Base-by-base conservation (phyloP, 2,329 filamentous ascomycete species). In the Fusarium metavorans region DNA sequence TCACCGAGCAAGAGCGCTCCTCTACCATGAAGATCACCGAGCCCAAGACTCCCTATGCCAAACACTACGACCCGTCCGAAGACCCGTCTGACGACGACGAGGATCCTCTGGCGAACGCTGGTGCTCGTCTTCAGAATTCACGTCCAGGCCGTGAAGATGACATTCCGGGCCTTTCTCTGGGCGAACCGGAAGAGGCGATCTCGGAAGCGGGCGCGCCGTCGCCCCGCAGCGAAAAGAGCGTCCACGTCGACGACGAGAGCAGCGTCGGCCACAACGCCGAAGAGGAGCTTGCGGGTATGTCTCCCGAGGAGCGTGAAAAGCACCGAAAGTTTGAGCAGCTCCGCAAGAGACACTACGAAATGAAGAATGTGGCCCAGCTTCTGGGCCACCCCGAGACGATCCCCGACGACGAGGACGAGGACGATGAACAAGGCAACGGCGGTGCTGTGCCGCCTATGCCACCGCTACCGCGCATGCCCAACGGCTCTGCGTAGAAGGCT, bases 1-100 rank as follows among this genome's bases (percentile, higher is more conserved):
- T 99, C 63, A 97, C 97, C 9, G 97, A 99, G 85, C 96, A 98
- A 84, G 95, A 98, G 84, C 95, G 94, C 84, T 95, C 92, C 69
- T 93, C 93, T 72, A 98, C 95, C 68, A 99, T 99, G 97, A 99
- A 98, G 88, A 99, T 99, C 75, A 94, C 95, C 76, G 97, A 99
- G 86, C 97, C 97, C 71, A 99, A 99, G 88, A 99, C 97, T 9
- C 97, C 97, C 6, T 99, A 96, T 82, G 97, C 95, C 39, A 93
- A 93, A 80, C 94, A 95, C 80, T 98, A 98, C 84, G 94, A 98
- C 80, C 95, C 95, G 6, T 83, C 91, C 48, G 95, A 98, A 80
- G 96, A 98, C 74, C 94, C 95, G 61, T 93, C 92, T 73, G 92
- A 97, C 80, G 88, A 93, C 66, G 92, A 93, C 32, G 91, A 93